Evolutionary conservation across 345 rosid species (phyloP), one percentile per base, ranked within the genome.

Genomic region (Leavenworthia alabamica): DNA sequence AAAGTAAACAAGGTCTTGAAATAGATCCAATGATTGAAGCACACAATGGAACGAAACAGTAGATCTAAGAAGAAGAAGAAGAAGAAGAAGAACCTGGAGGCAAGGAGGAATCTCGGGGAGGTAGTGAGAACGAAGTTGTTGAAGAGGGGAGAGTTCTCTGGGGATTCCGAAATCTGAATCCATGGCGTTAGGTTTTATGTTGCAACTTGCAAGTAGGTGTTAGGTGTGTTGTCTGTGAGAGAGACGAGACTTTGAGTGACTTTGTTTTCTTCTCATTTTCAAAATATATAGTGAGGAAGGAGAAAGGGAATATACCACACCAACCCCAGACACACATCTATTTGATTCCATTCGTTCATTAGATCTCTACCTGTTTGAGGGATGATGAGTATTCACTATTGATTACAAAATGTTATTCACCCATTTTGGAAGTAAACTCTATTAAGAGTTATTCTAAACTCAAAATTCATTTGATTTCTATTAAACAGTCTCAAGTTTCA

Each of bases 101-200:
- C 98, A 91, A 33, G 96, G 96, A 80, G 98, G 96, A 60, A 91
- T 83, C 33, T 77, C 83, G 1, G 98, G 95, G 0, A 78, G 87
- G 78, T 92, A 84, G 37, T 72, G 84, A 60, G 96, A 84, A 47
- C 98, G 86, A 61, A 73, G 83, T 49, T 86, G 79, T 62, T 89
- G 99, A 61, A 89, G 96, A 33, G 76, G 79, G 58, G 99, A 93
- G 67, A 93, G 97, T 70, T 89, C 90, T 68, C 96, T 71, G 71
- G 97, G 87, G 72, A 86, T 81, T 73, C 96, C 97, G 70, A 71
- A 93, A 83, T 93, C 99, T 27, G 99, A 93, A 67, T 93, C 95
- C 99, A 93, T 93, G 41, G 62, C 16, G 52, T 54, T 8, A 45
- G 16, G 58, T 58, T 28, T n/a, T 59, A 19, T 23, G 73, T 26